These are phyloP conservation scores for Conidiobolus incongruus DNA, from an alignment of 371 early-diverging fungal species.

Conservation along the genomic window DNA sequence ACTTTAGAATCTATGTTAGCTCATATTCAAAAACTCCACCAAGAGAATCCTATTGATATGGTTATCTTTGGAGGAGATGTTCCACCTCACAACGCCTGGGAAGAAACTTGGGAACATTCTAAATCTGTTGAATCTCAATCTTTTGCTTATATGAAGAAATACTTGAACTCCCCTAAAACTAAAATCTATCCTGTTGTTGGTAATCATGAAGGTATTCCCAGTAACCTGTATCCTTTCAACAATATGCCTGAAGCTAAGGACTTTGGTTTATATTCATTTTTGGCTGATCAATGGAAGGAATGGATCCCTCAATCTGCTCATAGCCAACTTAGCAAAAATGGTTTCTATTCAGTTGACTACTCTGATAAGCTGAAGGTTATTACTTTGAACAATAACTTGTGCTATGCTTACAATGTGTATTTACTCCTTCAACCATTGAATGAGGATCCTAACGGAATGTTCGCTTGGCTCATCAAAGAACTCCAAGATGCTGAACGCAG, in stretches of 20 bases:
- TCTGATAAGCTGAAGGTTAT: conserved; percentile 4
- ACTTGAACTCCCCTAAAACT: conserved; percentile 7
- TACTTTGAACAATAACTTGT: conserved; percentile 6
- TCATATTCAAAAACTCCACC: conserved; percentile 12
- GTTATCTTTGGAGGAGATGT: conserved; percentile 33
- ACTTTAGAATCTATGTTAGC: conserved; percentile 19
- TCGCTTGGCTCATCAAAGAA: conserved; percentile 5
- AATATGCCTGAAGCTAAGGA: not conserved
- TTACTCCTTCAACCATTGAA: conserved; percentile 2
- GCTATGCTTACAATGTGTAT: conserved; percentile 4
- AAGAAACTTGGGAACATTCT: conserved; percentile 16
- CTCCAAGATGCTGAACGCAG: conserved; percentile 4
- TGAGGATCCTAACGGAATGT: conserved; percentile 5
- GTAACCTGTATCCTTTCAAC: conserved; percentile 7
- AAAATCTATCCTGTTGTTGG: conserved; percentile 8
- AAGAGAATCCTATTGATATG: conserved; percentile 16
- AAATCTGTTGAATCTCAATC: conserved; percentile 7
- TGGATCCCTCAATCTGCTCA: conserved; percentile 5
- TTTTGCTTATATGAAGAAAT: conserved; percentile 3
- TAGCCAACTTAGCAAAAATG: not conserved
- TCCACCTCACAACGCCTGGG: conserved; percentile 38
- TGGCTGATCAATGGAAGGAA: conserved; percentile 7
- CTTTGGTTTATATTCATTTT: not conserved
- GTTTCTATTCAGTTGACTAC: conserved; percentile 6
- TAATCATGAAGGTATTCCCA: conserved; percentile 8